These are phyloP conservation scores for Ophiostoma piceae DNA, from an alignment of 2,329 filamentous ascomycete species.

Conservation along the genomic window DNA sequence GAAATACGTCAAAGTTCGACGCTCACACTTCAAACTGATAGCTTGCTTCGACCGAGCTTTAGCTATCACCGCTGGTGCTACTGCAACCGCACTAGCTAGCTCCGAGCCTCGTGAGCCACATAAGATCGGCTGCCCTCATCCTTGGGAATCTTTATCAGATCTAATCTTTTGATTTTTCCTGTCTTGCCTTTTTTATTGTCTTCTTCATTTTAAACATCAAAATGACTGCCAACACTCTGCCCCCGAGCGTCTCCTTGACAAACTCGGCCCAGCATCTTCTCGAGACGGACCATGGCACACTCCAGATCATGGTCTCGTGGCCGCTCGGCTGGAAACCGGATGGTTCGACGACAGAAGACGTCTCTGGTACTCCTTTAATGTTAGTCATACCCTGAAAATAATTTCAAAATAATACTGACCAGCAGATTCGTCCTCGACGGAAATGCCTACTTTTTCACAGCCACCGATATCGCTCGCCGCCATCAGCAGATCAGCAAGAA, in stretches of 20 bases:
- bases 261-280: slow-evolving; percentile 24
- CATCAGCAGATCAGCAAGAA: slow-evolving; percentile 16
- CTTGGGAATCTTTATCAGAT: background rate
- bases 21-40: background rate
- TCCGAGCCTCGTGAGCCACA: background rate
- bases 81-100: background rate
- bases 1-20: no score
- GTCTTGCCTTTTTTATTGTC: background rate
- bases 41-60: slow-evolving; percentile 4
- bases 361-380: background rate
- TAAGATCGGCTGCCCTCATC: background rate
- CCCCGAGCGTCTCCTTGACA: background rate
- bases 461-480: slow-evolving; percentile 23
- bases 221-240: background rate
- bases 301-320: slow-evolving; percentile 22
- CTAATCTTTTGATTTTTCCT: background rate
- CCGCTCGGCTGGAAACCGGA: slow-evolving; percentile 21
- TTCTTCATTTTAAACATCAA: background rate
- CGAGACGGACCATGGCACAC: slow-evolving; percentile 19
- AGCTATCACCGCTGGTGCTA: slow-evolving; percentile 1
- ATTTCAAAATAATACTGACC: background rate
- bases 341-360: slow-evolving; percentile 3
- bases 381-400: background rate
- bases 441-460: slow-evolving; percentile 23
- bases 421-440: slow-evolving; percentile 22